Percentiles rank a stretch among this genome's conserved stretches.
Evolutionary conservation across 75 land plant genomes (phyloP).

Genomic region (Pinus taeda): DNA sequence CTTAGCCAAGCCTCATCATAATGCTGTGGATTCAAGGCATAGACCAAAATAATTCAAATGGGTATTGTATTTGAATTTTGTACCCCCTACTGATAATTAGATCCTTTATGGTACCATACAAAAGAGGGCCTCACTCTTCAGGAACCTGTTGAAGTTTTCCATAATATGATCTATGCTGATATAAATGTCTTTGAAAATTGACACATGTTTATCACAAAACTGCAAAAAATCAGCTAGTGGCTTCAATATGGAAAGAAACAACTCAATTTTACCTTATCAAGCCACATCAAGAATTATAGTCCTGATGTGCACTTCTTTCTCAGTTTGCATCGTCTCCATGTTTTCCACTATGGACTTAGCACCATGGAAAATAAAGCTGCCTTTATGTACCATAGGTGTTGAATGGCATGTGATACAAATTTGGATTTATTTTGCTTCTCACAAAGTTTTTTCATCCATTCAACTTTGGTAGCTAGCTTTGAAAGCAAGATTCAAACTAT

Average conservation of each 20-base stretch:
- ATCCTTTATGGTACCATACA: not conserved
- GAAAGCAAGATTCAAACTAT: not conserved
- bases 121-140: not conserved
- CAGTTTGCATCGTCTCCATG: not conserved
- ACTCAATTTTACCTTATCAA: not conserved
- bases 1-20: no score
- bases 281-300: not conserved
- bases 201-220: not conserved
- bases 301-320: not conserved
- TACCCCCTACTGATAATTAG: not conserved
- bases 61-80: not conserved
- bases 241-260: not conserved
- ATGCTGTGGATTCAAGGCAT: no score
- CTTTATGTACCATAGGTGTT: not conserved
- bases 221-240: not conserved
- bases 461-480: not conserved
- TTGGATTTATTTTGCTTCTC: not conserved
- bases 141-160: not conserved
- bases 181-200: not conserved
- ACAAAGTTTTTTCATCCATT: not conserved
- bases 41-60: not conserved
- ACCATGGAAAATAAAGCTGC: no score
- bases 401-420: not conserved
- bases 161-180: not conserved
- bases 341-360: not conserved